Base-by-base conservation (phyloP, 2,329 filamentous ascomycete species). In the Aspergillus eucalypticola region DNA sequence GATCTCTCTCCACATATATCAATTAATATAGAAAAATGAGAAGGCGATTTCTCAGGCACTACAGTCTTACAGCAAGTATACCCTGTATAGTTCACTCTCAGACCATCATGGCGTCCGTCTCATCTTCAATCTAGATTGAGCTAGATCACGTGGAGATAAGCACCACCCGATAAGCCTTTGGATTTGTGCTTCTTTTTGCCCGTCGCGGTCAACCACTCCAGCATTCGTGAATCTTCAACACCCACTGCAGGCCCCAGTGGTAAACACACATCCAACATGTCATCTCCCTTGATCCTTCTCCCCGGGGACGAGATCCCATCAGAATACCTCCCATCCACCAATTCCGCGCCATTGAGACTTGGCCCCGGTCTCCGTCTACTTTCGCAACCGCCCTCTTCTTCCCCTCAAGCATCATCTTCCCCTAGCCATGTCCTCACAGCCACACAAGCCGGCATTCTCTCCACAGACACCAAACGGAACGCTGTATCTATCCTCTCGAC, bases 311-410 rank as follows among this genome's bases (percentile, higher is more conserved):
- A 79, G 32, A 83, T 97, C 49, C 86, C 91, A 60, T 75, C 84
- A 1, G 81, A 84, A 25, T 78, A 84, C 38, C 83, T 96, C 39
- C 91, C 91, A 2, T 85, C 85, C 29, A 82, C 84, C 51, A 91
- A 86, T 63, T 83, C 82, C 60, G 82, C 82, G 64, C 86, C 91
- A 41, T 82, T 96, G 64, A 91, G 90, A 58, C 84, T 97, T 25
- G 93, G 93, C 27, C 90, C 92, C 15, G 93, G 93, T 58, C 83
- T 97, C 59, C 89, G 90, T 62, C 88, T 96, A 75, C 87, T 92
- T 61, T 90, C 91, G 46, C 89, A 87, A 82, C 88, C 64, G 82
- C 90, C 64, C 88, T 88, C 58, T 83, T 87, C 57, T 83, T 90
- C 64, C 84, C 86, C 57, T 88, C 88, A 68, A 35, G 32, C 32